Percentiles rank a stretch among this genome's conserved stretches.
Evolutionary conservation across 2,329 filamentous ascomycete genomes (phyloP).

Genomic region (Venturiaceae sp.): DNA sequence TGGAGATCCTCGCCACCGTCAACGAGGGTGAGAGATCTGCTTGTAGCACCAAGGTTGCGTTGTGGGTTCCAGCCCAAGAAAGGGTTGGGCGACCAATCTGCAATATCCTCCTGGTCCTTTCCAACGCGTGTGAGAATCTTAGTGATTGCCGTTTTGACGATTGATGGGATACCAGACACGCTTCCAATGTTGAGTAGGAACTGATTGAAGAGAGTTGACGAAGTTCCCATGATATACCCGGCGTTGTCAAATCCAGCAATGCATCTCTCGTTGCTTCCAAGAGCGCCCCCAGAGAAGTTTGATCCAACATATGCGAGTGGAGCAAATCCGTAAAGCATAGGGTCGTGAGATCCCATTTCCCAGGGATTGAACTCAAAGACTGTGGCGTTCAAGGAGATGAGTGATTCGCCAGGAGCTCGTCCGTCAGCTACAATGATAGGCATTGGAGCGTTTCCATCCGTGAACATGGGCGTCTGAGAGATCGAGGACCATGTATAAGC

Average conservation of each 20-base stretch:
- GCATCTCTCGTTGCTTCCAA: constrained; percentile 51
- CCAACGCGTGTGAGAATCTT: constrained; percentile 47
- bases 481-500: constrained; percentile 78
- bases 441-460: constrained; percentile 54
- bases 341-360: constrained; percentile 70
- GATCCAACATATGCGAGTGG: constrained; percentile 64
- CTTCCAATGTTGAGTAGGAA: constrained; percentile 57
- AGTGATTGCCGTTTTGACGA: constrained; percentile 42
- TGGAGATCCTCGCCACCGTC: constrained; percentile 72
- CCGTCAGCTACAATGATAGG: constrained; percentile 65
- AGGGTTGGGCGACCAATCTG: constrained; percentile 64
- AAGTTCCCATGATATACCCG: constrained; percentile 79
- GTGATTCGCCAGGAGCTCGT: constrained; percentile 48
- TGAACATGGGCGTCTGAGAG: constrained; percentile 52
- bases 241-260: constrained; percentile 73
- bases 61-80: constrained; percentile 57
- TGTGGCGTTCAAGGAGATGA: constrained; percentile 63
- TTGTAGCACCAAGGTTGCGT: constrained; percentile 47
- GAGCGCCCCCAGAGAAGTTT: constrained; percentile 53
- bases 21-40: constrained; percentile 55
- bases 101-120: constrained; percentile 58
- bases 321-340: constrained; percentile 60
- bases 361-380: constrained; percentile 71
- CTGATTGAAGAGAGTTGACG: constrained; percentile 75
- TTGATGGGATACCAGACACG: constrained; percentile 34